phyloP scores from a whole-genome alignment of 345 rosid species.

The Eutrema yunnanense region DNA sequence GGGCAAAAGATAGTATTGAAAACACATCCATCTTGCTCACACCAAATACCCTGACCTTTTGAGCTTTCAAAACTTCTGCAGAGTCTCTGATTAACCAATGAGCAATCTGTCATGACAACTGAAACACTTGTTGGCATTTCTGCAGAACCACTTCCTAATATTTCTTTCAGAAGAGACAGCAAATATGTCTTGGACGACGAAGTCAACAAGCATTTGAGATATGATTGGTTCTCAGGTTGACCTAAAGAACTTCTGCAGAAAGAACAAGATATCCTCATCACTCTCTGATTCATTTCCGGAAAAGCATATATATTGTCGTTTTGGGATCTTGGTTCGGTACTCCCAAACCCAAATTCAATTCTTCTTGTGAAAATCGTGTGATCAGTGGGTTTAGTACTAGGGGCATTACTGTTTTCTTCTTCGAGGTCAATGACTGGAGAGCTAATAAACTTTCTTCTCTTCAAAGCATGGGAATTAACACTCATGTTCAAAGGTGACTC shows the following conservation, averaged over 20 bases:
- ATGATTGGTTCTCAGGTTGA: conserved; percentile 52
- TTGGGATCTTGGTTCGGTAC: conserved; percentile 29
- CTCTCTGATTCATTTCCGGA: conserved; percentile 40
- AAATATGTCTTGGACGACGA: conserved; percentile 60
- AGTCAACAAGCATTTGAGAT: conserved; percentile 43
- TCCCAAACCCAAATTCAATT: conserved; percentile 49
- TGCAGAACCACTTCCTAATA: conserved; percentile 17
- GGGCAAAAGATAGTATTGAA: conserved; percentile 73
- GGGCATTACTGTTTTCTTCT: conserved; percentile 26
- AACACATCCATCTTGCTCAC: conserved; percentile 88
- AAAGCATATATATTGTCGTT: conserved; percentile 29
- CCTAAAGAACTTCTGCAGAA: conserved; percentile 64
- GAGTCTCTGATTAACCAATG: conserved; percentile 54
- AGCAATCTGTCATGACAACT: conserved; percentile 52
- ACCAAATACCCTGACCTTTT: conserved; percentile 46
- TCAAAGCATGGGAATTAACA: conserved; percentile 61
- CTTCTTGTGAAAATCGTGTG: conserved; percentile 32
- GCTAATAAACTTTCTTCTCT: conserved; percentile 50
- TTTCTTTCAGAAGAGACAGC: conserved; percentile 44
- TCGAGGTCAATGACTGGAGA: conserved; percentile 39
- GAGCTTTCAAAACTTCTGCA: conserved; percentile 33
- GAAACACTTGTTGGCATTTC: conserved; percentile 39
- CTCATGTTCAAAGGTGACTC: conserved; percentile 56
- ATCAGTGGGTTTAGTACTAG: conserved; percentile 9
- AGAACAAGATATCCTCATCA: conserved; percentile 50